These are phyloP conservation scores for Oryza rufipogon DNA, from an alignment of 176 grass and related monocot species.

Conservation along the genomic window DNA sequence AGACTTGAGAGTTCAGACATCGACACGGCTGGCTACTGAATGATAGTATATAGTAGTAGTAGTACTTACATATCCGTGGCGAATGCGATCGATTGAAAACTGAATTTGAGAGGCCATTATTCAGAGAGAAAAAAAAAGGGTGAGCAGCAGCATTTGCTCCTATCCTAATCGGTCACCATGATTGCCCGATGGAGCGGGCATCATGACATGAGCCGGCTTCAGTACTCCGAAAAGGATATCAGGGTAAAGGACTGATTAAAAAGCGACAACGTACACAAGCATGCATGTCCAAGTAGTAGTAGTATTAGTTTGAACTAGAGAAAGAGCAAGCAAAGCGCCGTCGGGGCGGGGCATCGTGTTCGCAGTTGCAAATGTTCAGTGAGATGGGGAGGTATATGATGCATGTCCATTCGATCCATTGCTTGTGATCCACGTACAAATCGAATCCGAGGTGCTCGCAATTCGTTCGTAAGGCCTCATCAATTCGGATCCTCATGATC, in stretches of 20 bases:
- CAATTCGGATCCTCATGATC: no score
- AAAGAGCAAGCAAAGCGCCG: no score
- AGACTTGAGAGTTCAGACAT: neutral
- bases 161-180: constrained; percentile 1
- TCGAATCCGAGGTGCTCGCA: constrained; percentile 16
- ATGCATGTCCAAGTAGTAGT: neutral
- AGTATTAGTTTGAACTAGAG: neutral
- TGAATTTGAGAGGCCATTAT: neutral
- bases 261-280: neutral
- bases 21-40: neutral
- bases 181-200: constrained; percentile 29
- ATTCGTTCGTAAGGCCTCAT: neutral
- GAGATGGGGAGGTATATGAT: no score
- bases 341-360: no score
- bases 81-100: neutral
- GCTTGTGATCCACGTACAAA: constrained; percentile 22
- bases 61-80: neutral
- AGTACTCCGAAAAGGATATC: neutral
- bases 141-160: neutral
- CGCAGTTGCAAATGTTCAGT: no score
- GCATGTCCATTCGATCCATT: neutral
- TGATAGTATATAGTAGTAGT: neutral
- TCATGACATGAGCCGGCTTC: constrained; percentile 27
- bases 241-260: neutral
- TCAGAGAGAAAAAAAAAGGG: neutral